phyloP scores from a whole-genome alignment of 306 rosid species.

The Acacia crassicarpa region DNA sequence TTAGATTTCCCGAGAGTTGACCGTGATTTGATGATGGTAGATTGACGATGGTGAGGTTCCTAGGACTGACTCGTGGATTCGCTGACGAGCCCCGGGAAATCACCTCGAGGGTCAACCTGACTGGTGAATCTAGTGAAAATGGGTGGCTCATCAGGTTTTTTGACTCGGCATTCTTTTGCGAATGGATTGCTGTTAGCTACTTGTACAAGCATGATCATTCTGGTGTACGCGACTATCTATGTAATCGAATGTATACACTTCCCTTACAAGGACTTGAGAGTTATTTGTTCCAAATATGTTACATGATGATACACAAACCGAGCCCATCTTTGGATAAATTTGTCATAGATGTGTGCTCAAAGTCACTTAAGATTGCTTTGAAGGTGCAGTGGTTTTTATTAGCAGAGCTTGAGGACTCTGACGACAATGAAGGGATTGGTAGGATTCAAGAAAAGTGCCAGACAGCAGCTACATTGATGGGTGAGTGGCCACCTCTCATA shows the following conservation, averaged over 20 bases:
- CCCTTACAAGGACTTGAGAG: conserved; percentile 91
- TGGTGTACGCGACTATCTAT: conserved; percentile 93
- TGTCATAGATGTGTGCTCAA: conserved; percentile 87
- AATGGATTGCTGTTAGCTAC: conserved; percentile 98
- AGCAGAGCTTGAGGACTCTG: conserved; percentile 91
- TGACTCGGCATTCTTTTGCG: conserved; percentile 96
- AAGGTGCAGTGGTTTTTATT: conserved; percentile 93
- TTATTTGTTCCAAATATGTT: conserved; percentile 95
- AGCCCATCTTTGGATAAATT: conserved; percentile 95
- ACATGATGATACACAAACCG: conserved; percentile 93
- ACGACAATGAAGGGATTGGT: conserved; percentile 91
- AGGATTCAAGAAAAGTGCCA: conserved; percentile 88
- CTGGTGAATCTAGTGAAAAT: conserved; percentile 78
- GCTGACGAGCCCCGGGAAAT: conserved; percentile 80
- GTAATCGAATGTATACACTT: conserved; percentile 94
- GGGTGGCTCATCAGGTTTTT: conserved; percentile 99
- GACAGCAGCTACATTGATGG: conserved; percentile 87
- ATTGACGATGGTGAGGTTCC: conserved; percentile 82
- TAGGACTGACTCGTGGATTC: conserved; percentile 70
- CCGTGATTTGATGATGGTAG: conserved; percentile 50
- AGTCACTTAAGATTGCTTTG: conserved; percentile 88
- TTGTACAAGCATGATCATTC: conserved; percentile 91
- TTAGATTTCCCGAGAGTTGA: background rate
- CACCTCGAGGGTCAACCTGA: conserved; percentile 49
- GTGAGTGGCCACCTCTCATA: conserved; percentile 79